Evolutionary conservation across 2,329 filamentous ascomycete species (phyloP).

Genomic region (Aureobasidium sp.): DNA sequence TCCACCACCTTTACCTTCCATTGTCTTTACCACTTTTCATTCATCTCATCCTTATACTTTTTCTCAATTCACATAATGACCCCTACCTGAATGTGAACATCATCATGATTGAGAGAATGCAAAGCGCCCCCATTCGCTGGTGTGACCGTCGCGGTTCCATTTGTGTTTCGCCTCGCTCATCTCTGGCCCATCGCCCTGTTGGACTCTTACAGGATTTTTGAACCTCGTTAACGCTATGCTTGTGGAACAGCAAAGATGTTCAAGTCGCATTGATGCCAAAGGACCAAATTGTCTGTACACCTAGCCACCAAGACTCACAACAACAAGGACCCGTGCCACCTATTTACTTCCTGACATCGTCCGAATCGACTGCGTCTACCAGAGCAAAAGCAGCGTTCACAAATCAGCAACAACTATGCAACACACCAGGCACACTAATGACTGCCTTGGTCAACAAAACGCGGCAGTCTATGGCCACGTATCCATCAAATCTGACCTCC

Average conservation of each 20-base stretch:
- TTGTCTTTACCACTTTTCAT: not conserved
- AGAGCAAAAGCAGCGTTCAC: too few species aligned
- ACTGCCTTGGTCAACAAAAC: not conserved
- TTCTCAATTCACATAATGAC: not conserved
- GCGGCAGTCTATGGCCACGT: not conserved
- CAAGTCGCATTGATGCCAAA: not conserved
- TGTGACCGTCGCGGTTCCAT: not conserved
- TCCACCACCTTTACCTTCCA: not conserved
- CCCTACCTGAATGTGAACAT: not conserved
- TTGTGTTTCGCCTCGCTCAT: not conserved
- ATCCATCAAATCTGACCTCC: not conserved
- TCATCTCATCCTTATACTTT: not conserved
- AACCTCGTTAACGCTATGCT: not conserved
- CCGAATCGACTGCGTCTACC: not conserved
- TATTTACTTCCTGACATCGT: not conserved
- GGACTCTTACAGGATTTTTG: not conserved
- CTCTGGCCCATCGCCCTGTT: not conserved
- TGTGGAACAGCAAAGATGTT: not conserved
- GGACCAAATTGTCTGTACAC: not conserved
- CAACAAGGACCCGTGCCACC: not conserved
- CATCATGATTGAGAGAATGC: not conserved
- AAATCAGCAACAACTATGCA: too few species aligned
- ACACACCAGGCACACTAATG: not conserved
- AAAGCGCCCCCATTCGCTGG: not conserved
- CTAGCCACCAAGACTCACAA: not conserved